phyloP scores from a whole-genome alignment of 352 stramenopile species.

The Pythium sp. region DNA sequence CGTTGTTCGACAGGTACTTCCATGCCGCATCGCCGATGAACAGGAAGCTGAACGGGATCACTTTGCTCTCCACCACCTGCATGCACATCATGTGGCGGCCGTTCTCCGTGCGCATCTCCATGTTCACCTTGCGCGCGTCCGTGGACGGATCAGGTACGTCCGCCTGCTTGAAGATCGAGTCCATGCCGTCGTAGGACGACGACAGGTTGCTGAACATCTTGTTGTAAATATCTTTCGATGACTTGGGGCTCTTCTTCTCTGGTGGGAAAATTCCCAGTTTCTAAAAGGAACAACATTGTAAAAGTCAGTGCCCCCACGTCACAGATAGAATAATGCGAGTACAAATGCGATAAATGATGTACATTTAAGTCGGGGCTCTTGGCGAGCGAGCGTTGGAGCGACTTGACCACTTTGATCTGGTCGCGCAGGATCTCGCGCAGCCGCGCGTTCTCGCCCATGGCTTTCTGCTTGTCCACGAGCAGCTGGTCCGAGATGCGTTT shows the following conservation, averaged over 20 bases:
- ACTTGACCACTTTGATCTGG: constrained; percentile 36
- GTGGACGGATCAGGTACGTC: constrained; percentile 14
- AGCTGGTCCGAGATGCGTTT: constrained; percentile 43
- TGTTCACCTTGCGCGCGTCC: constrained; percentile 35
- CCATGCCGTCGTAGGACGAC: no score
- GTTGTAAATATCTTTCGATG: no score
- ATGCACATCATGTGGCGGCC: constrained; percentile 36
- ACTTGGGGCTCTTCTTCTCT: no score
- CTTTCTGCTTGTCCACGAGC: constrained; percentile 39
- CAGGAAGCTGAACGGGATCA: constrained; percentile 31
- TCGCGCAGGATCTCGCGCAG: constrained; percentile 43
- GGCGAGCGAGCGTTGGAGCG: constrained; percentile 28
- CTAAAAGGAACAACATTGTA: no score
- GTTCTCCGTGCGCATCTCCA: constrained; percentile 39
- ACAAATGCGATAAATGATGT: no score
- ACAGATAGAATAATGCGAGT: no score
- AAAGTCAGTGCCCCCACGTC: no score
- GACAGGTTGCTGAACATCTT: no score
- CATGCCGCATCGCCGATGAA: constrained; percentile 29
- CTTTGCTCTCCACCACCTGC: constrained; percentile 39
- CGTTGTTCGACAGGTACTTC: no score
- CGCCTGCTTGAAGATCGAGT: no score
- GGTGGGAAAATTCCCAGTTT: no score
- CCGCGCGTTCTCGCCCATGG: constrained; percentile 43
- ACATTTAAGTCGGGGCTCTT: constrained; percentile 22